Evolutionary conservation across 2,329 filamentous ascomycete genomes (phyloP).

Genomic region (Trichocomaceae sp.): DNA sequence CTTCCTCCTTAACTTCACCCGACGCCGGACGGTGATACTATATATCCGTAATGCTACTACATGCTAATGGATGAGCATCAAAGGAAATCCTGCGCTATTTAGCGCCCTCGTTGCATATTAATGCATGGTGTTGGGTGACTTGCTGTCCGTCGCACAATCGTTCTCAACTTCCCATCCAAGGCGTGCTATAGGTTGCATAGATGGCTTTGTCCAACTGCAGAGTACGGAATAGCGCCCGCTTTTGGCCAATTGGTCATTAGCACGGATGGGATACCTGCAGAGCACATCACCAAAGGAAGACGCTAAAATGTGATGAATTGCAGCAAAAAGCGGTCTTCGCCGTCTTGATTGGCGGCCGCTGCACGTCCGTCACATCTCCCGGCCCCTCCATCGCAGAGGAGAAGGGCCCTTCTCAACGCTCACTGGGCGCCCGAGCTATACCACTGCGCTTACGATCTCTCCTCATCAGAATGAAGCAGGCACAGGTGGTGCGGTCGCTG

Average conservation of each 20-base stretch:
- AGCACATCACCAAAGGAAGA: neutral
- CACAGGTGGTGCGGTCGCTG: neutral
- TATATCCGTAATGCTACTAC: too few relatives aligned
- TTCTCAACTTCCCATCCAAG: neutral
- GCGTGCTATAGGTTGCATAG: neutral
- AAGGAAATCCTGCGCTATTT: neutral
- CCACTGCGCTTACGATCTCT: conserved; percentile 20
- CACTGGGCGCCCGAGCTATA: conserved; percentile 31
- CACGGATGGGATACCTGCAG: conserved; percentile 1
- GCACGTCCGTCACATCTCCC: conserved; percentile 15
- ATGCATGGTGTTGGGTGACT: neutral
- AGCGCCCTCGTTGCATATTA: neutral
- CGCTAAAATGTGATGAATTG: conserved; percentile 14
- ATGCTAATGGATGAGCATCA: neutral
- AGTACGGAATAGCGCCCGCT: neutral
- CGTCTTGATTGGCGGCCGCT: conserved; percentile 13
- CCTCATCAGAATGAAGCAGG: conserved; percentile 7
- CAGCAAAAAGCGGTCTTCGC: conserved; percentile 12
- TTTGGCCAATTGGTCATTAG: neutral
- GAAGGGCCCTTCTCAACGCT: conserved; percentile 10
- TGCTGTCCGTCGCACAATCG: neutral
- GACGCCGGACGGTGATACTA: too few relatives aligned
- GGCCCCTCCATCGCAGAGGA: conserved; percentile 1
- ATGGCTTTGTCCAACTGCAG: neutral
- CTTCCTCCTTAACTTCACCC: neutral